phyloP scores from a whole-genome alignment of 257 asterid genomes.

The Parsonsia alboflavescens region DNA sequence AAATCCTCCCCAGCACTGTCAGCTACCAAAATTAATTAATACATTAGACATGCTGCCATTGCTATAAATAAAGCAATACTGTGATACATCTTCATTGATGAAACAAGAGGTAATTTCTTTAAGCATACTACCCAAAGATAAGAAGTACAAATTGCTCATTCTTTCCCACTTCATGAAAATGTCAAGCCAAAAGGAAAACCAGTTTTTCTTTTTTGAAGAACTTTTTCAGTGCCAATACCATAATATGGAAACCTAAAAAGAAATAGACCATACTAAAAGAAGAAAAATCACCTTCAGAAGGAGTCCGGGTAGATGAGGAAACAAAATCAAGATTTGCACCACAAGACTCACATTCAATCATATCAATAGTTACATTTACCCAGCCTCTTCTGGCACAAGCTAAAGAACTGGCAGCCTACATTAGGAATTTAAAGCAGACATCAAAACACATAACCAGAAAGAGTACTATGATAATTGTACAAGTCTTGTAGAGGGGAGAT shows the following conservation, averaged over 20 bases:
- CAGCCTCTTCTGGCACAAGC: constrained; percentile 99
- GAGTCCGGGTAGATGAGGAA: constrained; percentile 57
- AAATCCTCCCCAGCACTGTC: constrained; percentile 76
- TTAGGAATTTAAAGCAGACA: constrained; percentile 15
- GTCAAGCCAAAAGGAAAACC: neutral
- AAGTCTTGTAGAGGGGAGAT: neutral
- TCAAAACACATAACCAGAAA: constrained; percentile 1
- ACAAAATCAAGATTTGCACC: constrained; percentile 64
- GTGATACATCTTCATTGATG: neutral
- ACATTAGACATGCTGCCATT: constrained; percentile 19
- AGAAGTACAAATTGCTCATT: neutral
- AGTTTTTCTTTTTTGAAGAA: neutral
- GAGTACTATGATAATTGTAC: constrained; percentile 15
- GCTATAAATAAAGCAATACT: constrained; percentile 15
- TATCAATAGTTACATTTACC: constrained; percentile 85
- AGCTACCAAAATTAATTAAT: constrained; percentile 40
- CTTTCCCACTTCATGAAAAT: neutral
- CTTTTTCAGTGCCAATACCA: neutral
- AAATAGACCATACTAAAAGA: constrained; percentile 22
- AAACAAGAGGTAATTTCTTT: neutral
- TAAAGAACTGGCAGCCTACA: constrained; percentile 82
- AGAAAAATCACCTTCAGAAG: constrained; percentile 66
- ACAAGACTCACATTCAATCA: constrained; percentile 93
- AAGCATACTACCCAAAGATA: neutral
- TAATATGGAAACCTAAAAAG: neutral